phyloP scores from a whole-genome alignment of 2,329 filamentous ascomycete species.

The Alternaria sp. region DNA sequence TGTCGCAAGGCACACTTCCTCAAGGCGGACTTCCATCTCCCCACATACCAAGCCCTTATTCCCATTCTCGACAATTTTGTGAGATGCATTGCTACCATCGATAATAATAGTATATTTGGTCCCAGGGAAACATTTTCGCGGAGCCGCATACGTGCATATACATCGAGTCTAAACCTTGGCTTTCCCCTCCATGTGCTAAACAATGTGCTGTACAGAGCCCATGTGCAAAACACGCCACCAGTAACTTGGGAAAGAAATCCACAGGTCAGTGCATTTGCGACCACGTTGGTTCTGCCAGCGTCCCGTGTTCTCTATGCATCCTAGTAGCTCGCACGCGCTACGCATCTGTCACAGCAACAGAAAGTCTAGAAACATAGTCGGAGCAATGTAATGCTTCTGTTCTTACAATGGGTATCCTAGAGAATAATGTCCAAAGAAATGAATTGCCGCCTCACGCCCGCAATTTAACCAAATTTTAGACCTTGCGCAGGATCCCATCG shows the following conservation, averaged over 20 bases:
- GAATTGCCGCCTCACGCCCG: neutral
- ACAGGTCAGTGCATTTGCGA: neutral
- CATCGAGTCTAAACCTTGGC: neutral
- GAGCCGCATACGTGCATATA: slow-evolving; percentile 8
- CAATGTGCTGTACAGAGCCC: neutral
- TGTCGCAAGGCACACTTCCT: slow-evolving; percentile 34
- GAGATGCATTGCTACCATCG: slow-evolving; percentile 15
- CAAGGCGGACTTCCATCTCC: slow-evolving; percentile 37
- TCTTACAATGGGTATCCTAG: slow-evolving; percentile 9
- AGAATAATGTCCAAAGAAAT: neutral
- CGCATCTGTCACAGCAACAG: neutral
- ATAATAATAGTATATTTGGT: slow-evolving; percentile 25
- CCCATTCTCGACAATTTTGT: slow-evolving; percentile 15
- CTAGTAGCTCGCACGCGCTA: neutral
- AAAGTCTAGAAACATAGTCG: neutral
- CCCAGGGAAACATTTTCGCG: neutral
- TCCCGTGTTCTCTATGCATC: neutral
- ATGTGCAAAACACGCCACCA: neutral
- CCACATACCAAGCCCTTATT: slow-evolving; percentile 17
- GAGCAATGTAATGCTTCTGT: neutral
- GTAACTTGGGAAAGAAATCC: neutral
- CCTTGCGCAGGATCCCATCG: slow-evolving; percentile 53
- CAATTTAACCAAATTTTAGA: slow-evolving; percentile 49
- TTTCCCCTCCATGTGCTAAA: slow-evolving; percentile 6
- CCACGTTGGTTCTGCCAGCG: neutral